Conservation (phyloP, 495 filamentous ascomycete genomes). For the Hamigera avellanea region DNA sequence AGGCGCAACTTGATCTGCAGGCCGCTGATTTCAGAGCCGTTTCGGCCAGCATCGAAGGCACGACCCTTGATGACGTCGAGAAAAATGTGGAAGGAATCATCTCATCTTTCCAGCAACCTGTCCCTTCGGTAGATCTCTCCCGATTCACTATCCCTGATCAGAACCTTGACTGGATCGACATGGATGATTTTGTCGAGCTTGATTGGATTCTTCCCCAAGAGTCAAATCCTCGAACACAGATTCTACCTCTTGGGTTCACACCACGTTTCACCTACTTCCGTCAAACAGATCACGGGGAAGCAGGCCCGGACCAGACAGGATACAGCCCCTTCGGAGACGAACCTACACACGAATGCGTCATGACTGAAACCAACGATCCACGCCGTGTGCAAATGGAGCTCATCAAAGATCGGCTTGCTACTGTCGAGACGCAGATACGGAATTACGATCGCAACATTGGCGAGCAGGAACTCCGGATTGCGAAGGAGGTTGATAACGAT, state of each 20-base stretch:
- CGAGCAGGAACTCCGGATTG: conserved; percentile 51
- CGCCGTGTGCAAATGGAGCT: conserved; percentile 79
- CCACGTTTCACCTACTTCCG: conserved; percentile 95
- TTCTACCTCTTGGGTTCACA: conserved; percentile 81
- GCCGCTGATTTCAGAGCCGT: conserved; percentile 89
- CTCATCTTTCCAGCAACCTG: conserved; percentile 43
- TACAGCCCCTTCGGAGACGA: conserved; percentile 85
- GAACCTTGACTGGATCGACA: conserved; percentile 91
- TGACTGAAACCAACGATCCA: conserved; percentile 89
- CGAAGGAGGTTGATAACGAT: conserved; percentile 42
- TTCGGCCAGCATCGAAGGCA: conserved; percentile 77
- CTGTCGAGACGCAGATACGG: conserved; percentile 63
- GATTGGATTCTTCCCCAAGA: conserved; percentile 92
- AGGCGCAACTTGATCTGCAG: conserved; percentile 82
- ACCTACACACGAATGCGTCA: conserved; percentile 84
- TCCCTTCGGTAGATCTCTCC: conserved; percentile 57
- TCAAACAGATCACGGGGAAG: conserved; percentile 80
- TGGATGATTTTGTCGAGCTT: conserved; percentile 97
- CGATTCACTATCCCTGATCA: conserved; percentile 90
- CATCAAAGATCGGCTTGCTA: conserved; percentile 66
- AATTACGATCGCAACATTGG: conserved; percentile 55
- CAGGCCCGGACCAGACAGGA: conserved; percentile 55
- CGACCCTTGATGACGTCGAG: conserved; percentile 60
- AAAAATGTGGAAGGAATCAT: conserved; percentile 45
- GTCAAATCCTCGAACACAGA: conserved; percentile 83